Evolutionary conservation across 345 rosid genomes (phyloP).

Genomic region (Arabidopsis arenosa): DNA sequence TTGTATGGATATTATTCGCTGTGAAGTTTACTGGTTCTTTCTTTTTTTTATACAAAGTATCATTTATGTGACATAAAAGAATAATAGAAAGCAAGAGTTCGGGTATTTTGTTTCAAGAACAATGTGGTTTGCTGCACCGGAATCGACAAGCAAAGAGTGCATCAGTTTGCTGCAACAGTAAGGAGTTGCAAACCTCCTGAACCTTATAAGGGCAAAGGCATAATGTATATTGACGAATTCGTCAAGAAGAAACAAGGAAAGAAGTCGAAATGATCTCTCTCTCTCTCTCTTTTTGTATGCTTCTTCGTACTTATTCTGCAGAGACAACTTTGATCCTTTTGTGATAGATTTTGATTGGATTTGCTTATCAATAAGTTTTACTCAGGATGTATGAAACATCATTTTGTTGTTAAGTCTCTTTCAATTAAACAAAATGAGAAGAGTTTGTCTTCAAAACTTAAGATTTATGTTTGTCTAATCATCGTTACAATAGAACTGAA

Average conservation of each 20-base stretch:
- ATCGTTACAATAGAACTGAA: no score
- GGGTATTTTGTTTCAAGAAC: constrained; percentile 87
- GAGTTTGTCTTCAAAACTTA: no score
- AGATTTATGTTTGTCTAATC: no score
- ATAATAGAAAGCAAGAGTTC: constrained; percentile 27
- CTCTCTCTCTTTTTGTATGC: background rate
- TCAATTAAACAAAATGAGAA: no score
- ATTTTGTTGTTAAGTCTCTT: no score
- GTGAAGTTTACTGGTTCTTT: constrained; percentile 27
- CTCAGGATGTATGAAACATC: no score
- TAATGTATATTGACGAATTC: constrained; percentile 75
- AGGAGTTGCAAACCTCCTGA: constrained; percentile 80
- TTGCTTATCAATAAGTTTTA: no score
- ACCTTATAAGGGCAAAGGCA: constrained; percentile 81
- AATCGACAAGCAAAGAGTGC: constrained; percentile 77
- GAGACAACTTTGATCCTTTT: background rate
- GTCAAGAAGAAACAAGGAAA: constrained; percentile 77
- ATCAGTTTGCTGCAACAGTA: constrained; percentile 73
- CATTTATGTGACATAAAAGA: constrained; percentile 11
- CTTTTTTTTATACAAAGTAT: background rate
- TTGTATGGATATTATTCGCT: constrained; percentile 16
- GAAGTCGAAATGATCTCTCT: constrained; percentile 59
- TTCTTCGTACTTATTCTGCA: background rate
- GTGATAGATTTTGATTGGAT: no score
- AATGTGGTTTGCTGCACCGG: constrained; percentile 90